Evolutionary conservation across 2,329 filamentous ascomycete genomes (phyloP), one percentile per base, ranked within the genome.

Genomic region (Pseudopyrenochaeta lycopersici): DNA sequence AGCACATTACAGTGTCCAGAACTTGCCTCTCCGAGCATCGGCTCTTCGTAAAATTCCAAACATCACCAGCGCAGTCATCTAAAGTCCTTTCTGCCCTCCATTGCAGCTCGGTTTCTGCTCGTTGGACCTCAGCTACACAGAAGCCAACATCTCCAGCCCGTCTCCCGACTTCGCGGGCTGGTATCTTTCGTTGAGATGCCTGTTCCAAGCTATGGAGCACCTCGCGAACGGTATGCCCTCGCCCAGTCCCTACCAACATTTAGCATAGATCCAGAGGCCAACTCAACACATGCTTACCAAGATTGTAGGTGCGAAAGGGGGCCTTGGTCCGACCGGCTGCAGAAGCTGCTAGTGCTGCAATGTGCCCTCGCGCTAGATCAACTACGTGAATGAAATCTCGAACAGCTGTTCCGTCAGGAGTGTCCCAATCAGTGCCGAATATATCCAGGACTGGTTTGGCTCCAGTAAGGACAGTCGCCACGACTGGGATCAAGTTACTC

Each of bases 311-410:
- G 18, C 76, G 64, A 58, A 77, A 78, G 4, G 74, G 58, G 2
- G 72, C 57, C 41, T 64, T 64, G 32, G 70, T 66, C 29, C 58
- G 69, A 29, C 71, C 71, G 36, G 64, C 60, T 21, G 71, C 62
- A n/a, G 70, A 71, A 21, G 74, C 73, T 6, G 71, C 66, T 48
- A 88, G 76, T 1, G 87, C 87, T 6, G 86, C 85, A 32, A 88
- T 81, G 71, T 90, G 87, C 4, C 85, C 87, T 36, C 83, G 78
- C 5, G 86, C 86, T 39, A 90, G 80, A 70, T 89, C 87, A 14
- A 82, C 83, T 32, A 89, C 87, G 61, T 89, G 87, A 58, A 89
- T 88, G 66, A 88, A 90, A 70, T 90, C 87, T 36, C 87, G 83
- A 35, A 89, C 81, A 1, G 86, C 85, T 0, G 87, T 89, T 14